Base-by-base conservation (phyloP, 208 protist genomes). In the Acanthamoeba healyi region DNA sequence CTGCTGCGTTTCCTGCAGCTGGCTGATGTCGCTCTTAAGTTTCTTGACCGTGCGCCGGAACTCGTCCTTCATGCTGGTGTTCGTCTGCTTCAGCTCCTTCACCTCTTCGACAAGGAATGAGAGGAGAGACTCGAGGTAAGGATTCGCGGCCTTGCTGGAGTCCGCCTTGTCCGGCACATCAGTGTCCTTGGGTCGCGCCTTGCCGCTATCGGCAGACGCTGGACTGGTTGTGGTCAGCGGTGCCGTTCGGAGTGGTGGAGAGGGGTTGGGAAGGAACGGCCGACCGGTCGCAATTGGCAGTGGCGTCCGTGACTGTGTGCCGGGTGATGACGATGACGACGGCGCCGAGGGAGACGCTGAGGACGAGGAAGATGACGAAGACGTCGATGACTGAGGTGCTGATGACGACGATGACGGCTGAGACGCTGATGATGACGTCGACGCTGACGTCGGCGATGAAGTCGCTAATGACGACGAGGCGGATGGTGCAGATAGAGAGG, bases 41-140 rank as follows among this genome's bases (percentile, higher is more conserved):
- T 86, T 86, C 44, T 86, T 86, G 26, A 86, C 44, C 29, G 77
- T 58, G 10, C 77, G 40, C 26, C 46, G 22, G 77, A 86, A 86
- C 29, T 86, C 77, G n/a, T 86, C 77, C n/a, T 38, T n/a, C 77
- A 86, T 86, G 77, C n/a, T 86, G 22, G 77, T 26, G 77, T 58
- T 86, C 44, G 77, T 26, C 44, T 86, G 77, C 46, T 86, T 86
- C 44, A 86, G 40, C 24, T 86, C 77, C 44, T 86, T 86, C 6
- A 86, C 77, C 46, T 86, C 77, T 44, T 86, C 77, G 40, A 86
- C 77, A 3, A 86, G 46, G 77, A 86, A 86, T 4, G 77, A 58
- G 44, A 86, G 44, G 12, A 86, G 77, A 12, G 77, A 86, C 29
- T 86, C 77, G 17, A 86, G 38, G 34, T 86, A 86, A 19, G 77